Base-by-base conservation (phyloP, 2,329 filamentous ascomycete genomes). In the Aspergillus sp. region DNA sequence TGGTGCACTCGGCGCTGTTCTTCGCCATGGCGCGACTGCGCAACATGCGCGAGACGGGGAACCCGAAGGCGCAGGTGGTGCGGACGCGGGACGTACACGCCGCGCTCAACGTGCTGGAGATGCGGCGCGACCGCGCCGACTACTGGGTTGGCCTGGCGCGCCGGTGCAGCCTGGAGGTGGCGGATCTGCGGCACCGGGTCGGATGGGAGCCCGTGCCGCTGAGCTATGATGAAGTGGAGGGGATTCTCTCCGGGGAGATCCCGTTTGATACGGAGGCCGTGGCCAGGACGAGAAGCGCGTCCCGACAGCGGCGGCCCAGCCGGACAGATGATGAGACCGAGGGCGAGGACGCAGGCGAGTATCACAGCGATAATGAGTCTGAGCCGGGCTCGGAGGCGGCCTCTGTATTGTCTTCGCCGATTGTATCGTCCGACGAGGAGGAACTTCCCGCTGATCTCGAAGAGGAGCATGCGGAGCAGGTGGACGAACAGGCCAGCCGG, bases 1-100 rank as follows among this genome's bases (percentile, higher is more conserved):
- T 96, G 1, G 76, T 94, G 2, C 82, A 88, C 44, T 82, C 87
- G 0, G 76, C 83, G 0, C 73, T 94, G 0, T 88, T 87, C 61
- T 82, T 90, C 52, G 82, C 86, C n/a, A 80, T 82, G 66, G 87
- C 87, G 2, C 80, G 90, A 40, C 72, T 90, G 20, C 79, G 84
- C 48, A 77, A 84, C 35, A 71, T 66, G 60, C 67, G 67, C 35
- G 62, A 53, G 62, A 62, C 53, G 50, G 65, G 61, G 30, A 60
- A 66, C 55, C 58, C 53, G 2, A 68, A 64, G 33, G 59, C 59
- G 7, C 69, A 65, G 7, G 53, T 69, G 1, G 69, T 82, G 11
- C 75, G 69, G 52, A 63, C 56, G 22, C 65, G 76, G 48, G 82
- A 85, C 64, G 81, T 86, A 0, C 65, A 67, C 32, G 73, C 81